phyloP scores from a whole-genome alignment of 2,329 filamentous ascomycete species.

The Alternaria triticina region DNA sequence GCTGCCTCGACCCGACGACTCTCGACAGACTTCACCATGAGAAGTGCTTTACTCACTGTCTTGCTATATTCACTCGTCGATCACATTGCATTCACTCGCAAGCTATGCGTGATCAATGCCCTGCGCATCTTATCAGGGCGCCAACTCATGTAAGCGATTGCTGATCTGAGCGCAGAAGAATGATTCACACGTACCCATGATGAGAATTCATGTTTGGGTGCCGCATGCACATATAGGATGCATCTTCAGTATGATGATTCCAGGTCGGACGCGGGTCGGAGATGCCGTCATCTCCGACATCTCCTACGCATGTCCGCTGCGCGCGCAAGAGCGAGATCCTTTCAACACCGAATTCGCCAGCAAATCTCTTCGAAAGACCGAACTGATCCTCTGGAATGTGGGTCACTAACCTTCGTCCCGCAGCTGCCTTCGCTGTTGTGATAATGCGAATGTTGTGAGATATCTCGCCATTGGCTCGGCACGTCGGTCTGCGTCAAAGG shows the following conservation, averaged over 20 bases:
- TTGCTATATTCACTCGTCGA: background rate
- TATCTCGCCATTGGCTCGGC: background rate
- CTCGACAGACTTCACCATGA: background rate
- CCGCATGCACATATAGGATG: background rate
- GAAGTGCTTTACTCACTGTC: background rate
- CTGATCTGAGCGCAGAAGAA: background rate
- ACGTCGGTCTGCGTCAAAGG: background rate
- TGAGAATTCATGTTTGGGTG: background rate
- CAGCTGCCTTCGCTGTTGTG: background rate
- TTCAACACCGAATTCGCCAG: background rate
- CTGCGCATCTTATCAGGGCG: background rate
- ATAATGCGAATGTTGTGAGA: background rate
- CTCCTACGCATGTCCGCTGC: background rate
- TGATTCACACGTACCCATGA: background rate
- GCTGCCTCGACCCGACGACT: background rate
- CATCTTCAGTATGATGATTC: background rate
- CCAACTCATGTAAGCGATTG: background rate
- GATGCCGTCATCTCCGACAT: background rate
- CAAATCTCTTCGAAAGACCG: background rate
- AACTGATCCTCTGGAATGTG: background rate
- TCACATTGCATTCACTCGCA: background rate
- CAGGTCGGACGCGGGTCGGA: background rate
- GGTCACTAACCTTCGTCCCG: background rate
- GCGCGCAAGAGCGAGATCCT: background rate
- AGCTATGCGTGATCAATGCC: background rate